Evolutionary conservation across 345 rosid species (phyloP), one percentile per base, ranked within the genome.

Genomic region (Physaria fendleri): DNA sequence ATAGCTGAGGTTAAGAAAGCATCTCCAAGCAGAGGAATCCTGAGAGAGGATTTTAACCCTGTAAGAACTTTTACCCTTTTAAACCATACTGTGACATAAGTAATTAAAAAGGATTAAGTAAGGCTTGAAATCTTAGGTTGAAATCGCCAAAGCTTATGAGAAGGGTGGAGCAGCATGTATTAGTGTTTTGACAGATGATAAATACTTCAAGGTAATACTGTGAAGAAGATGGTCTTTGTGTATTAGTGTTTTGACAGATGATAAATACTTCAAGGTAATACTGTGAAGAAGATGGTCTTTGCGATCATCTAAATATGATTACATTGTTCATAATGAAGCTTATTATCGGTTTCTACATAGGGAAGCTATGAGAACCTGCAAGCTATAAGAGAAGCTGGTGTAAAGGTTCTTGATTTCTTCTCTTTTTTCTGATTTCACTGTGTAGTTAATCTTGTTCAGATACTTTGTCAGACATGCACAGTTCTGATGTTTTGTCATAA

Each of bases 1-100:
- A 93, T 89, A 65, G 99, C 99, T 64, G 99, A 93, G 74, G 95
- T 93, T 18, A 93, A 93, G 79, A 89, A 89, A 77, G 99, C 97
- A 62, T 93, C 99, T 61, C 99, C 97, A 5, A 93, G 92, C 52
- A 82, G 86, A 70, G 97, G 99, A 51, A 62, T 93, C 45, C 68
- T 93, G 4, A 78, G 99, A 74, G 95, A 87, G 76, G 74, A 89
- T 73, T 89, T 89, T 78, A 79, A 89, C 69, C 97, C 95, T 0
- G 99, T 89, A 66, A 74, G 75, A 51, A 33, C n/a, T n/a, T 3
- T 32, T 7, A 11, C 15, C 2, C 25, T 1, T 14, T 51, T 24
- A 20, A 11, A 20, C 2, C 22, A 2, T 59, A 1, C 2, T 22
- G 15, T 40, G 2, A 14, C 5, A 15, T 39, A 8, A 14, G 30